Conservation (phyloP, 306 rosid genomes). For the Malus asiatica region DNA sequence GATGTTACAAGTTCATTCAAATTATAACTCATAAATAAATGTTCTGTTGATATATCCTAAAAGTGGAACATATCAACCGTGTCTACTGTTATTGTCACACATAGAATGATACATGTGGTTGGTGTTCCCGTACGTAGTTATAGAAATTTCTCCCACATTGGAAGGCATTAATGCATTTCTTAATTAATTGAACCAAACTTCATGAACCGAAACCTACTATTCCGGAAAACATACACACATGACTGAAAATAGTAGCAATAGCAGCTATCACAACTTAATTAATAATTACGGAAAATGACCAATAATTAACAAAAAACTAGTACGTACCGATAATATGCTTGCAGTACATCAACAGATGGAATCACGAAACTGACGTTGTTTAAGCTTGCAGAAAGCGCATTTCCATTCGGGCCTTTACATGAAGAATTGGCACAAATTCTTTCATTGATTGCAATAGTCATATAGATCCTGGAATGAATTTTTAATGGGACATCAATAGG, state of each 20-base stretch:
- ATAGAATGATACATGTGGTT: not conserved
- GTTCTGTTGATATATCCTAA: not conserved
- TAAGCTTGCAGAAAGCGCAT: conserved; percentile 16
- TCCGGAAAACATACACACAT: too few species aligned
- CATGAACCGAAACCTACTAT: too few species aligned
- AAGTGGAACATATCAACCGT: not conserved
- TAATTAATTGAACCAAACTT: too few species aligned
- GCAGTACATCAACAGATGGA: conserved; percentile 15
- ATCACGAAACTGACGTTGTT: conserved; percentile 29
- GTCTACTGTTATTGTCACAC: too few species aligned
- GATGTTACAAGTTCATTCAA: not conserved
- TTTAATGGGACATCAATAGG: conserved; percentile 21
- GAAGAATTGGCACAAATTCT: conserved; percentile 13
- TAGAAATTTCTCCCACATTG: too few species aligned
- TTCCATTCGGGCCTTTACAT: conserved; percentile 20
- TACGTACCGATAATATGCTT: conserved; percentile 32
- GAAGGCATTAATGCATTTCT: too few species aligned
- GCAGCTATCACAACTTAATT: not conserved
- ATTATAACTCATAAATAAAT: not conserved
- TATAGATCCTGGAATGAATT: conserved; percentile 11
- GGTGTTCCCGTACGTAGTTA: not conserved
- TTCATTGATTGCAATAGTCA: conserved; percentile 22
- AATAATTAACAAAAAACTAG: not conserved
- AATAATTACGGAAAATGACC: not conserved
- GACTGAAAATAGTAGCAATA: not conserved